Base-by-base conservation (phyloP, 2,329 filamentous ascomycete genomes). In the Beauveria pseudobassiana region DNA sequence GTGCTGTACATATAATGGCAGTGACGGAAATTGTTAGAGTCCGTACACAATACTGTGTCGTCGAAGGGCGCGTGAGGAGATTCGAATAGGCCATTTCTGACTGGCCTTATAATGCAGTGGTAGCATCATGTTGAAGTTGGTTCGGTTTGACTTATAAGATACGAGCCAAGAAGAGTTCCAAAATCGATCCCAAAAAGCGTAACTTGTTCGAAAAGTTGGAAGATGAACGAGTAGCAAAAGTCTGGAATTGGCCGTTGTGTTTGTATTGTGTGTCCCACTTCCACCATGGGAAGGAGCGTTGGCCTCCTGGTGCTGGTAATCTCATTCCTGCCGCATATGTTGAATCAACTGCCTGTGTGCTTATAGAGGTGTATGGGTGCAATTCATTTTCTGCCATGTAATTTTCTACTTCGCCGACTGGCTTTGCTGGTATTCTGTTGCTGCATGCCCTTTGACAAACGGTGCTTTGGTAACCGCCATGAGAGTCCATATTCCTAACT, bases 111-210 rank as follows among this genome's bases (percentile, higher is more conserved):
- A 46, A 43, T 20, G n/a, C 22, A 22, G 62, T 53, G 7, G 62
- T 3, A 55, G 51, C 5, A 52, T 34, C 59, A 55, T 61, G 51
- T 20, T n/a, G 28, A 42, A 12, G 34, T 18, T 30, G 10, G 30
- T 9, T 55, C 2, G 30, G 6, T 5, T 42, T 48, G 40, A 20
- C 48, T 34, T 46, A 53, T 65, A 69, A 65, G 55, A 67, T 70
- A 64, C 59, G 62, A 65, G 62, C 65, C 68, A 70, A 71, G 65
- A 70, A 64, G 61, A 60, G 64, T 60, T 65, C 64, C 65, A 67
- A 67, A 67, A 66, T 57, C 40, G 63, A 63, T 59, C 61, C 59
- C 64, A 63, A 68, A 69, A 56, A 38, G 30, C 14, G 43, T 28
- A 40, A 45, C 48, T 20, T 42, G 52, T 14, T 45, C 51, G 34